Evolutionary conservation across 345 rosid species (phyloP).

Genomic region (Brassica carinata): DNA sequence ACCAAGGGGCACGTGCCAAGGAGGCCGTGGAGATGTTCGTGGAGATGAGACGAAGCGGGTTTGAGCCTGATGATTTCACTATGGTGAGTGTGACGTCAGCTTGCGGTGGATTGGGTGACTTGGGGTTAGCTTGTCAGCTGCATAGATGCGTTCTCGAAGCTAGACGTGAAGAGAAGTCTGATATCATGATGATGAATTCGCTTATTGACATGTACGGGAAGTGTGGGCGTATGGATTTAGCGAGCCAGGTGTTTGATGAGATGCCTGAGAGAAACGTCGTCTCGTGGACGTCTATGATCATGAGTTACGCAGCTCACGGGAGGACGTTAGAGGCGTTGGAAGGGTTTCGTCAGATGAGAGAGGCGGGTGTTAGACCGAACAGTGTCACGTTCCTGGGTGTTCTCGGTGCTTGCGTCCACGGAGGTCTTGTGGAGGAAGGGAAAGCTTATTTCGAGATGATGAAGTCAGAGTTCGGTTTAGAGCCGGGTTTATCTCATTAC

Average conservation of each 20-base stretch:
- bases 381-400: slow-evolving; percentile 76
- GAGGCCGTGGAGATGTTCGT: slow-evolving; percentile 66
- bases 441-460: slow-evolving; percentile 57
- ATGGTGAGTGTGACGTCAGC: slow-evolving; percentile 77
- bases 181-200: slow-evolving; percentile 71
- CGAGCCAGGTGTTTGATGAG: slow-evolving; percentile 50
- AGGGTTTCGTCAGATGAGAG: slow-evolving; percentile 60
- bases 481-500: slow-evolving; percentile 60
- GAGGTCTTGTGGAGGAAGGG: slow-evolving; percentile 76
- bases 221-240: slow-evolving; percentile 85
- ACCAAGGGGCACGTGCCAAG: slow-evolving; percentile 55
- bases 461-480: slow-evolving; percentile 53
- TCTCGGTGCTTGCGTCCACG: slow-evolving; percentile 83
- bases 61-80: slow-evolving; percentile 74
- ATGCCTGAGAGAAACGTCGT: slow-evolving; percentile 65
- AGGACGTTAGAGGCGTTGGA: slow-evolving; percentile 57
- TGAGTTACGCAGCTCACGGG: slow-evolving; percentile 69
- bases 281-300: slow-evolving; percentile 87
- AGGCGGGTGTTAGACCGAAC: slow-evolving; percentile 57
- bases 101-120: slow-evolving; percentile 73
- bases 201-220: slow-evolving; percentile 78
- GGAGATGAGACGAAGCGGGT: slow-evolving; percentile 59
- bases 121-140: slow-evolving; percentile 67
- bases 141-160: slow-evolving; percentile 73
- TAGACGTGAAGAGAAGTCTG: slow-evolving; percentile 45